Evolutionary conservation across 306 rosid genomes (phyloP).

Genomic region (Medicago ruthenica): DNA sequence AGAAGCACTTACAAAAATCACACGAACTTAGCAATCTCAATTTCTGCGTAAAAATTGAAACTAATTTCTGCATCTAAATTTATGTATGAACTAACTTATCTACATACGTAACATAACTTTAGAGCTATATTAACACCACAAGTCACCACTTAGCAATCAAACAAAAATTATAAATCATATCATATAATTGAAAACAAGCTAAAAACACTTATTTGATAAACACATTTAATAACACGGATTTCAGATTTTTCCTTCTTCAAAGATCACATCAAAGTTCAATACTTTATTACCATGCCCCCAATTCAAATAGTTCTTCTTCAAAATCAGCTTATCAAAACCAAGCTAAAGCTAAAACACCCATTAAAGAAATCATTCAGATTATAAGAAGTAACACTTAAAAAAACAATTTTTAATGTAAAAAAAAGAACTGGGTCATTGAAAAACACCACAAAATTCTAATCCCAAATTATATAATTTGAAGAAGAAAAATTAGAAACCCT

Average conservation of each 20-base stretch:
- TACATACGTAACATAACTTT: neutral
- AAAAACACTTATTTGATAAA: too few species aligned
- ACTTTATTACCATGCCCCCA: conserved; percentile 21
- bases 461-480: neutral
- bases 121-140: neutral
- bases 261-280: conserved; percentile 27
- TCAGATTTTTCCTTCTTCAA: neutral
- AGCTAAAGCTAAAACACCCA: conserved; percentile 5
- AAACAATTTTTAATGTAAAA: neutral
- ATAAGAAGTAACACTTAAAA: neutral
- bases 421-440: neutral
- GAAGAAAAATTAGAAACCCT: neutral
- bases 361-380: neutral
- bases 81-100: neutral
- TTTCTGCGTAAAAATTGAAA: neutral
- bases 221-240: neutral
- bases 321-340: conserved; percentile 16
- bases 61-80: neutral
- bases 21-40: neutral
- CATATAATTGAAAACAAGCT: too few species aligned
- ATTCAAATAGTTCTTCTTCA: conserved; percentile 7
- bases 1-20: neutral
- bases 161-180: neutral
- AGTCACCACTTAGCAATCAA: conserved; percentile 4
- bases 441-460: conserved; percentile 18